Conservation (phyloP, 768 basidiomycete genomes). For the Boletus vinaceobasis region DNA sequence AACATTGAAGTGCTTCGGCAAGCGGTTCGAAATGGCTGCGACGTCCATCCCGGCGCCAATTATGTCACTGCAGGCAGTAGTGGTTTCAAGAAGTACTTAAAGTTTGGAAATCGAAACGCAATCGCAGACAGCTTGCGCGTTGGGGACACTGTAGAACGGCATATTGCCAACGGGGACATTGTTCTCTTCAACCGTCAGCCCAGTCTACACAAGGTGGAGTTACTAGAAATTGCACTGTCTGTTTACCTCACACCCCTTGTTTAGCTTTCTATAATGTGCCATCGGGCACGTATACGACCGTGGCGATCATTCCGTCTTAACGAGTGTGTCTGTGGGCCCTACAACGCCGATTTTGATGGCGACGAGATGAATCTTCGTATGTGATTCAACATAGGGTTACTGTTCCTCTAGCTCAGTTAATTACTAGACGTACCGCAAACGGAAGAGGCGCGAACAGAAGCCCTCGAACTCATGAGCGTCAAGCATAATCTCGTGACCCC, state of each 20-base stretch:
- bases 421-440: constrained; percentile 92
- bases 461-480: constrained; percentile 94
- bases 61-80: constrained; percentile 81
- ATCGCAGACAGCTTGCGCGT: constrained; percentile 80
- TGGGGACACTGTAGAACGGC: constrained; percentile 93
- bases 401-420: not conserved
- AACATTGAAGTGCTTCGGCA: constrained; percentile 76
- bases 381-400: constrained; percentile 25
- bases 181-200: constrained; percentile 99
- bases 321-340: constrained; percentile 98
- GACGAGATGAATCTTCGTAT: constrained; percentile 99
- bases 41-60: constrained; percentile 93
- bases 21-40: constrained; percentile 85
- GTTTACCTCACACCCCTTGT: constrained; percentile 1
- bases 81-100: constrained; percentile 81
- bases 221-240: not conserved
- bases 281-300: constrained; percentile 92
- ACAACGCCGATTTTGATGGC: constrained; percentile 99
- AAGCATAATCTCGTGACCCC: constrained; percentile 98
- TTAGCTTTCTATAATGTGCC: constrained; percentile 97
- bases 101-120: constrained; percentile 76
- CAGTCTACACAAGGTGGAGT: constrained; percentile 84
- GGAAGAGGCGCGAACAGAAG: constrained; percentile 96
- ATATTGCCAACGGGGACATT: constrained; percentile 92
- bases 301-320: constrained; percentile 98